Conservation (phyloP, 2,329 filamentous ascomycete species). For the Polytolypa hystricis region DNA sequence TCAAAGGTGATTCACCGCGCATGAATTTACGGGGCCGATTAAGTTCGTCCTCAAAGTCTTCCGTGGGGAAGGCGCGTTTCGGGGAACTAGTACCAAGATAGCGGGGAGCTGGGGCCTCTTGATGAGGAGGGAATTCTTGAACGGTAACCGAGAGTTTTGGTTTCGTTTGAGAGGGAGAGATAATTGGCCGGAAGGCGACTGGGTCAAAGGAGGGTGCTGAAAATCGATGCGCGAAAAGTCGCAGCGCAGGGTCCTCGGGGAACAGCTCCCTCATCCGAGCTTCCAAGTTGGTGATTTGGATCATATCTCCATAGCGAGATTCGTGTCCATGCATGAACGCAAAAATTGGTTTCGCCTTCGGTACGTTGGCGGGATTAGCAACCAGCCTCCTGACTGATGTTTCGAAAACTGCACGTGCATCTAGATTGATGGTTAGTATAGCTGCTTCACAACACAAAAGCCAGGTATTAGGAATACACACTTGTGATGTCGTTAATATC, state of each 20-base stretch:
- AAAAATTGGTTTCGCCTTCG: slow-evolving; percentile 75
- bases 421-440: slow-evolving; percentile 33
- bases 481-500: slow-evolving; percentile 87
- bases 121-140: slow-evolving; percentile 17
- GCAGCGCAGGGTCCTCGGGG: slow-evolving; percentile 69
- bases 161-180: slow-evolving; percentile 71
- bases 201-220: slow-evolving; percentile 67
- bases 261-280: slow-evolving; percentile 89
- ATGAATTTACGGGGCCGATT: slow-evolving; percentile 75
- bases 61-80: slow-evolving; percentile 49
- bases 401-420: slow-evolving; percentile 92
- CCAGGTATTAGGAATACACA: slow-evolving; percentile 40
- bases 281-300: slow-evolving; percentile 83
- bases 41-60: slow-evolving; percentile 58
- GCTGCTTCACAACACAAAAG: neutral
- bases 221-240: slow-evolving; percentile 67
- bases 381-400: slow-evolving; percentile 77
- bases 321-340: slow-evolving; percentile 92
- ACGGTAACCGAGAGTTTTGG: slow-evolving; percentile 29
- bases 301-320: slow-evolving; percentile 82
- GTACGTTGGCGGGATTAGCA: slow-evolving; percentile 60
- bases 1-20: slow-evolving; percentile 84
- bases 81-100: slow-evolving; percentile 31
- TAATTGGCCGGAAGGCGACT: slow-evolving; percentile 65
- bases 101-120: slow-evolving; percentile 26